phyloP scores from a whole-genome alignment of 129 eudicot species.

The Sambucus nigra region DNA sequence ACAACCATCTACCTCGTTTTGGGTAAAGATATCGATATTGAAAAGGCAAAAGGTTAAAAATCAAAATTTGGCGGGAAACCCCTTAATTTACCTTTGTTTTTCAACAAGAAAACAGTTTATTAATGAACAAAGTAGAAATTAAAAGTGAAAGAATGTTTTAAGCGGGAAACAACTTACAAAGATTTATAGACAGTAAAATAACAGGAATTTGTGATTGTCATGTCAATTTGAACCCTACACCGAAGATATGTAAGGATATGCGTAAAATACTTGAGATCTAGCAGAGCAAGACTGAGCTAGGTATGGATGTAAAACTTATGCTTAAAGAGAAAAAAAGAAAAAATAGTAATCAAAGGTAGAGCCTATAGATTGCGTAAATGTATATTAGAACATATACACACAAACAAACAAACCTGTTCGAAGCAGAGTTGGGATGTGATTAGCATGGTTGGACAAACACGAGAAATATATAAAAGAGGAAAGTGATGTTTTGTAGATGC shows the following conservation, averaged over 20 bases:
- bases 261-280: neutral
- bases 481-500: no score
- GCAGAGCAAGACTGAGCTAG: neutral
- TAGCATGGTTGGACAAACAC: no score
- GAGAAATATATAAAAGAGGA: no score
- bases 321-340: no score
- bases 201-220: constrained; percentile 26
- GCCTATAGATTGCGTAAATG: no score
- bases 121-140: no score
- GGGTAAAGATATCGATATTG: neutral
- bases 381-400: no score
- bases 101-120: neutral
- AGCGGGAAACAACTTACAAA: constrained; percentile 28
- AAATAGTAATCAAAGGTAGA: no score
- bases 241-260: neutral
- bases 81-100: neutral
- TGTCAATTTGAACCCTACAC: constrained; percentile 4
- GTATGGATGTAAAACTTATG: no score
- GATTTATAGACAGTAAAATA: constrained; percentile 28
- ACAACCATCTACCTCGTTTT: neutral
- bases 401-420: no score
- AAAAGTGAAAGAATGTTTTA: neutral
- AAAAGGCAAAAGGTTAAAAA: constrained; percentile 5
- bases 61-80: neutral
- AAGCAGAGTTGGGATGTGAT: no score